These are phyloP conservation scores for Colletotrichum chrysophilum DNA, from an alignment of 2,329 filamentous ascomycete species.

Conservation along the genomic window DNA sequence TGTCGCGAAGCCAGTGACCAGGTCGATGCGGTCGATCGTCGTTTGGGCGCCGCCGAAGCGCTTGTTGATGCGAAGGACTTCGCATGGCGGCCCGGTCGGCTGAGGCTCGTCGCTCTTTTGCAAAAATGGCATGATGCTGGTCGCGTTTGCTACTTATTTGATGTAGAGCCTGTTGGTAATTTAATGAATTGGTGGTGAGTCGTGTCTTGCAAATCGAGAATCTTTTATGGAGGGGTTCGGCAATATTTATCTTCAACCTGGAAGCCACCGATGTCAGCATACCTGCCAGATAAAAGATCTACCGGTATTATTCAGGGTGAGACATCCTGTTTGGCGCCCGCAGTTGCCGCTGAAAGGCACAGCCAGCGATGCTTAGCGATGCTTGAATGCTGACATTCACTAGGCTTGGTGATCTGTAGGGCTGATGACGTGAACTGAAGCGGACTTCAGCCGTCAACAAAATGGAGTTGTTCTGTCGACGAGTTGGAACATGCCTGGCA, in stretches of 20 bases:
- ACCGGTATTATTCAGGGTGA: background rate
- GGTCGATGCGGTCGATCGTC: conserved; percentile 15
- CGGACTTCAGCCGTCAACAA: background rate
- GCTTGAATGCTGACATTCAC: background rate
- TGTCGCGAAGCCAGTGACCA: background rate
- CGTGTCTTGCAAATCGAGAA: background rate
- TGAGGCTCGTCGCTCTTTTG: background rate
- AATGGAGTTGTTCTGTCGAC: background rate
- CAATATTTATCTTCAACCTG: background rate
- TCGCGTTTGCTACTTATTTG: background rate
- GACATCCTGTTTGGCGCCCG: background rate
- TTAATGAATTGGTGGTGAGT: background rate
- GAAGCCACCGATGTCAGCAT: background rate
- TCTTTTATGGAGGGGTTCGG: background rate
- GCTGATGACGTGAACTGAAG: background rate
- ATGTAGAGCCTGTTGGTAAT: rapidly evolving
- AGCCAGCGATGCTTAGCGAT: background rate
- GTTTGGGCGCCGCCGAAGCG: conserved; percentile 22
- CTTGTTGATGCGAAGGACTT: background rate
- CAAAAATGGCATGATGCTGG: background rate
- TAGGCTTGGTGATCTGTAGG: background rate
- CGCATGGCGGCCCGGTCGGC: background rate
- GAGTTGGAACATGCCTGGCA: background rate
- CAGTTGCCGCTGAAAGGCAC: background rate
- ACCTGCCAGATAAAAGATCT: background rate